Evolutionary conservation across 139 green algal genomes (phyloP), one percentile per base, ranked within the genome.

Genomic region (Closterium sp.): DNA sequence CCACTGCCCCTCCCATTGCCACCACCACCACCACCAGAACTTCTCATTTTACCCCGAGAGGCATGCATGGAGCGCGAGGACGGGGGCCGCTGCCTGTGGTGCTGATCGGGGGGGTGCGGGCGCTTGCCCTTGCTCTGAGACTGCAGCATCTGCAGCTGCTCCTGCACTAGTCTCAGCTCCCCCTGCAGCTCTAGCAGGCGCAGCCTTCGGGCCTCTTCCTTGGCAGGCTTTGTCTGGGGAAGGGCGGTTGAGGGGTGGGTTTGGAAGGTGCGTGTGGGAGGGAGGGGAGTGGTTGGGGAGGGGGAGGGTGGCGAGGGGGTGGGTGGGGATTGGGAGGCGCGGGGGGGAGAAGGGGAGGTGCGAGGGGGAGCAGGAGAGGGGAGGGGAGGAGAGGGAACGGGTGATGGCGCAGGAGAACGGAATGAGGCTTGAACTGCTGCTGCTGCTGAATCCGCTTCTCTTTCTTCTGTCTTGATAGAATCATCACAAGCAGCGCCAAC

Each of bases 91-190:
- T 33, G 31, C 25, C 31, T 19, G 32, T 34, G 23, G 84, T 87
- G 84, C 21, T 87, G 84, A 23, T 34, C 31, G 25, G 31, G 5
- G 32, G 84, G 84, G 31, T 33, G 84, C 84, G 84, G 31, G 55
- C 55, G 55, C 55, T 76, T 76, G 55, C 55, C 55, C 55, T 76
- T 76, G 55, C 55, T 76, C 55, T 91, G 21, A 10, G 33, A n/a
- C 35, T 91, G 55, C 28, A 35, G 76, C 35, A 28, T 28, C 34
- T 87, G 16, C 19, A 91, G 89, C 69, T 91, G 36, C 8, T 89
- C 84, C 89, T 91, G 89, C 69, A 85, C 25, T 2, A 33, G 25
- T 69, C 76, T 1, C 12, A 91, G 69, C 89, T 91, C 33, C 30
- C 84, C 33, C 69, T 91, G 89, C 10, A 89, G 31, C 19, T 86